phyloP scores from a whole-genome alignment of 306 rosid genomes.

The Argentina anserina region DNA sequence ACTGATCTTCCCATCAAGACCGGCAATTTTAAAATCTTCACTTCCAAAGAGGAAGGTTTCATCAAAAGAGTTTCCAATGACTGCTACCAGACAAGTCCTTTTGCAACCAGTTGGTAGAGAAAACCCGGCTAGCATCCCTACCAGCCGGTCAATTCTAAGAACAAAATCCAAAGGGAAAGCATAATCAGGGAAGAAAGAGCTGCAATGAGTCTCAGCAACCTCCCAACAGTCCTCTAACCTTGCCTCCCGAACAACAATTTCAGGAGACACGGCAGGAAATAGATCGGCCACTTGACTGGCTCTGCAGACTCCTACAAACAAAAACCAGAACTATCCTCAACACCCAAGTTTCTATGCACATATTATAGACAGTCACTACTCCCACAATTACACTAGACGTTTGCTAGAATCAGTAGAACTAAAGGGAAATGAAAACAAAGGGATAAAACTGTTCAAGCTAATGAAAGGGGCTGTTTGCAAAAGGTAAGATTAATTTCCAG shows the following conservation, averaged over 20 bases:
- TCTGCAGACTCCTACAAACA: slow-evolving; percentile 67
- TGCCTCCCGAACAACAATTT: slow-evolving; percentile 82
- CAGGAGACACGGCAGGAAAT: slow-evolving; percentile 71
- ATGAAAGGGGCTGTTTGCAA: not conserved
- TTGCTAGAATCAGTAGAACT: not conserved
- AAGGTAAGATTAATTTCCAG: not conserved
- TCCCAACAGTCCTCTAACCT: slow-evolving; percentile 97
- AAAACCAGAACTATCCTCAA: slow-evolving; percentile 23
- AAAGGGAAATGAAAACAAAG: not conserved
- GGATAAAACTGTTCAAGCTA: not conserved
- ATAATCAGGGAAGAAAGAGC: slow-evolving; percentile 92
- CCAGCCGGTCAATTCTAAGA: slow-evolving; percentile 79
- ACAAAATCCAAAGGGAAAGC: slow-evolving; percentile 84
- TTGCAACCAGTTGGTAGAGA: slow-evolving; percentile 75
- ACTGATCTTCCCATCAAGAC: slow-evolving; percentile 70
- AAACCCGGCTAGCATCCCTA: slow-evolving; percentile 80
- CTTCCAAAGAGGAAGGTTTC: slow-evolving; percentile 58
- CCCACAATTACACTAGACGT: not conserved
- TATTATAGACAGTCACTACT: not conserved
- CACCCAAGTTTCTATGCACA: not conserved
- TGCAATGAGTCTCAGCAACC: slow-evolving; percentile 99
- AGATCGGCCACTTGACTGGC: slow-evolving; percentile 86
- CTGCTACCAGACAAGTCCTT: slow-evolving; percentile 86
- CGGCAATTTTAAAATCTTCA: slow-evolving; percentile 65
- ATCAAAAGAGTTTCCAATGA: slow-evolving; percentile 54